Percentiles rank a stretch among this genome's conserved stretches.
phyloP scores from a whole-genome alignment of 441 rosid species.

The Jatropha podagrica region DNA sequence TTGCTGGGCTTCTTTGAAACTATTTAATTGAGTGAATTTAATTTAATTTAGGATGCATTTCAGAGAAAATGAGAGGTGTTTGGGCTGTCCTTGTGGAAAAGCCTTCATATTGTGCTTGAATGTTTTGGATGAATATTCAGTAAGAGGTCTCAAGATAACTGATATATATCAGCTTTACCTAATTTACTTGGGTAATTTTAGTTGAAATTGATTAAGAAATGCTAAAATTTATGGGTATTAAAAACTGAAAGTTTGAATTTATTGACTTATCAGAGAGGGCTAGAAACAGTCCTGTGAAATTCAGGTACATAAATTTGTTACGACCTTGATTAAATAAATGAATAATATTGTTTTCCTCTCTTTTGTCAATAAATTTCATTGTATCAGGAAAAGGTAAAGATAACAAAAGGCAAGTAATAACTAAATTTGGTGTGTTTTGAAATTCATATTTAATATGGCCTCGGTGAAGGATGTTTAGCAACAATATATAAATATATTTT shows the following conservation, averaged over 20 bases:
- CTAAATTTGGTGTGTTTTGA: neutral
- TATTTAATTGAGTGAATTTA: neutral
- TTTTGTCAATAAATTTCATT: neutral
- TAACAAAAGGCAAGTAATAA: neutral
- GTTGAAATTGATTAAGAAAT: neutral
- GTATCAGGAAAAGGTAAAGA: neutral
- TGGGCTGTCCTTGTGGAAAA: neutral
- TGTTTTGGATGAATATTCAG: neutral
- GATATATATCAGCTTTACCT: neutral
- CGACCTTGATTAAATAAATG: conserved; percentile 3
- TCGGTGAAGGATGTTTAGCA: neutral
- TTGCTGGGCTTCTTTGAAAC: neutral
- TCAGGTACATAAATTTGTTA: neutral
- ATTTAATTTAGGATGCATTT: neutral
- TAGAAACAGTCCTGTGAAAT: neutral
- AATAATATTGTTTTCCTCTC: neutral
- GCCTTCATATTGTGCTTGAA: neutral
- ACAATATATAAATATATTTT: neutral
- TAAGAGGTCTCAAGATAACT: neutral
- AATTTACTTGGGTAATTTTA: neutral
- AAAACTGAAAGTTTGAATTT: neutral
- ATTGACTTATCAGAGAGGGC: neutral
- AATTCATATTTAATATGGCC: neutral
- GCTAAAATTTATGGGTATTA: neutral
- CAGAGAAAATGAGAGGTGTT: neutral